Percentiles rank a stretch among this genome's conserved stretches.
Conservation (phyloP, 805 yeast genomes). For the Wickerhamiella shivajii region DNA sequence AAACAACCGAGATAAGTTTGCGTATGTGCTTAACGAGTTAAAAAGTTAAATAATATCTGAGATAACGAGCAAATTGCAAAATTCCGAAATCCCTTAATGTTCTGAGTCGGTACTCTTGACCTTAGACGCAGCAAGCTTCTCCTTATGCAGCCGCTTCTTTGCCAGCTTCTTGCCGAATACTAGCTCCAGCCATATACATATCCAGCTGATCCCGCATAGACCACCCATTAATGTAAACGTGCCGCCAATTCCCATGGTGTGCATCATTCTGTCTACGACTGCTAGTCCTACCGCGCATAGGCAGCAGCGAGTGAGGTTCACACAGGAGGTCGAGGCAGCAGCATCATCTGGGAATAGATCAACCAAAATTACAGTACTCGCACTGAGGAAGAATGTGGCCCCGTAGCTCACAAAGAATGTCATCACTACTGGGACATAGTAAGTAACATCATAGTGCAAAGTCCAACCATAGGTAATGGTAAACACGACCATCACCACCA, state of each 20-base stretch:
- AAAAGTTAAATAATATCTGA: too few relatives aligned
- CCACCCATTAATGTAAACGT: conserved; percentile 59
- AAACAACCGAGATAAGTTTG: too few relatives aligned
- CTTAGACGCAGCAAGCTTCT: too few relatives aligned
- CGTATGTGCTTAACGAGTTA: too few relatives aligned
- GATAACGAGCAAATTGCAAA: too few relatives aligned
- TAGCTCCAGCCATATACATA: conserved; percentile 9
- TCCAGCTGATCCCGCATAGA: conserved; percentile 16
- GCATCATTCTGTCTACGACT: conserved; percentile 45
- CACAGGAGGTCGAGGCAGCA: conserved; percentile 60
- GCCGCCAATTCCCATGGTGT: conserved; percentile 52
- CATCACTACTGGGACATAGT: conserved; percentile 43
- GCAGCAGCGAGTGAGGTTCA: conserved; percentile 62
- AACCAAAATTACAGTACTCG: conserved; percentile 53
- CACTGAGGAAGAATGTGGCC: conserved; percentile 43
- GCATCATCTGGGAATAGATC: conserved; percentile 59
- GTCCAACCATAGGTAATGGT: conserved; percentile 63
- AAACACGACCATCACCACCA: conserved; percentile 29
- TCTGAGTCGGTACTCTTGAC: too few relatives aligned
- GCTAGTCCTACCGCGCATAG: conserved; percentile 59
- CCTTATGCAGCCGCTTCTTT: conserved; percentile 1
- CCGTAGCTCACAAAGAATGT: conserved; percentile 44
- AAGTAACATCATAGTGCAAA: conserved; percentile 31
- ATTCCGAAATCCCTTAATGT: too few relatives aligned
- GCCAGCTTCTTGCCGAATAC: conserved; percentile 2